Evolutionary conservation across 73 alveolate species (phyloP).

Genomic region (Paraurostyla sp.): DNA sequence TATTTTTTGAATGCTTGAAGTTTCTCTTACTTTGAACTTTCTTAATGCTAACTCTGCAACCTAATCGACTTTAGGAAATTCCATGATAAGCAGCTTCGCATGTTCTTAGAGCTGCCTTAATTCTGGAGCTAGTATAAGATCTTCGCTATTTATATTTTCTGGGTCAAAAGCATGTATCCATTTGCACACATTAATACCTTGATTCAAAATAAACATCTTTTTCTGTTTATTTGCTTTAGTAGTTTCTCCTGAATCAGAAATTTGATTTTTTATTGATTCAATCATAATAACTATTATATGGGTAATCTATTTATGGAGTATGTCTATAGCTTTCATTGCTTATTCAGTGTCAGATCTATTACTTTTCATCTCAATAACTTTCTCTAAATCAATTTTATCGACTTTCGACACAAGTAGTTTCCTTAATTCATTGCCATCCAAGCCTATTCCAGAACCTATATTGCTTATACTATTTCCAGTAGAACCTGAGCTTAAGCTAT

Average conservation of each 20-base stretch:
- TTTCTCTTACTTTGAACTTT: slow-evolving; percentile 23
- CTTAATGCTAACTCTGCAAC: slow-evolving; percentile 28
- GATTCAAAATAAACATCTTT: slow-evolving; percentile 40
- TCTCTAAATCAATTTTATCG: slow-evolving; percentile 28
- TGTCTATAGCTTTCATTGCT: slow-evolving; percentile 30
- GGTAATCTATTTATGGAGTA: slow-evolving; percentile 48
- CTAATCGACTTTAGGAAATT: slow-evolving; percentile 22
- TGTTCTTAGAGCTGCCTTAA: slow-evolving; percentile 32
- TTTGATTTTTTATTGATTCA: neutral
- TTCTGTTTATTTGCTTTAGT: slow-evolving; percentile 43
- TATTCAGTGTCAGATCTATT: slow-evolving; percentile 28
- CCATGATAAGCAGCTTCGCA: neutral
- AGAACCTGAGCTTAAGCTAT: neutral
- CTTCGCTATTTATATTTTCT: slow-evolving; percentile 53
- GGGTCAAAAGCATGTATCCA: slow-evolving; percentile 73
- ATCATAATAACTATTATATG: slow-evolving; percentile 12
- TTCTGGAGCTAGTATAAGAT: slow-evolving; percentile 60
- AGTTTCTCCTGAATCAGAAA: neutral
- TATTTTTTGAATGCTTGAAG: neutral
- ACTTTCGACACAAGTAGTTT: slow-evolving; percentile 16
- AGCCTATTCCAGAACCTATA: slow-evolving; percentile 25
- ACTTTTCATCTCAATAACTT: slow-evolving; percentile 30
- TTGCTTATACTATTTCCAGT: neutral
- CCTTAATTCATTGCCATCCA: neutral
- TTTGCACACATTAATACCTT: slow-evolving; percentile 44